Evolutionary conservation across 768 basidiomycete genomes (phyloP), one percentile per base, ranked within the genome.

Genomic region (Trametes cubensis): DNA sequence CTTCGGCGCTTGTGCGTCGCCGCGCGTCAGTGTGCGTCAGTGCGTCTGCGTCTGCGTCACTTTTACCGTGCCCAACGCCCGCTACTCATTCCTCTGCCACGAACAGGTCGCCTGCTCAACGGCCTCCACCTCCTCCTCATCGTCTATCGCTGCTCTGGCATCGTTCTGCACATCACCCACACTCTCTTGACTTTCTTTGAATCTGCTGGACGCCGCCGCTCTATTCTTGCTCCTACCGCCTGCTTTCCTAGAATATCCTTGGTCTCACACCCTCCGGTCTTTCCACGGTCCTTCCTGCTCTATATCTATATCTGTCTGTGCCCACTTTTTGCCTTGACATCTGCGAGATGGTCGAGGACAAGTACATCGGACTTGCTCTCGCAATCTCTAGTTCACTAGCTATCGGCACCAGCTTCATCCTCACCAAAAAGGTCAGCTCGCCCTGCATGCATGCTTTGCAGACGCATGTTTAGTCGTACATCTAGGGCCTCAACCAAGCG

Each of bases 331-430:
- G 10, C 42, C 34, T 51, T 11, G 47, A 30, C 34, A 28, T 26
- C 38, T 21, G 18, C 44, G 30, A 57, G 51, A 89, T 90, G 87
- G 78, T 94, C 25, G 93, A 97, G 69, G 96, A 97, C 78, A 97
- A 95, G 79, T 96, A 94, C 73, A 93, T 98, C 51, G 97, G 97
- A 34, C 84, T 99, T 55, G 83, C 85, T 25, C 85, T 99, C 58
- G 95, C 97, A 55, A 77, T 98, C 51, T 86, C 88, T 20, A 85
- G 93, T 67, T 90, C 92, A 14, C 71, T 92, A 25, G 87, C 90
- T 61, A 98, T 98, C 67, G 96, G 97, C 52, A 92, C 90, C 41
- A 96, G 94, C 75, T 97, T 95, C 74, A 97, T 99, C 72, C 96
- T 99, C 73, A 99, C 96, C 18, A 99, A 99, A 85, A 98, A 97